Evolutionary conservation across 768 basidiomycete genomes (phyloP), one percentile per base, ranked within the genome.

Genomic region (Auriculariales sp.): DNA sequence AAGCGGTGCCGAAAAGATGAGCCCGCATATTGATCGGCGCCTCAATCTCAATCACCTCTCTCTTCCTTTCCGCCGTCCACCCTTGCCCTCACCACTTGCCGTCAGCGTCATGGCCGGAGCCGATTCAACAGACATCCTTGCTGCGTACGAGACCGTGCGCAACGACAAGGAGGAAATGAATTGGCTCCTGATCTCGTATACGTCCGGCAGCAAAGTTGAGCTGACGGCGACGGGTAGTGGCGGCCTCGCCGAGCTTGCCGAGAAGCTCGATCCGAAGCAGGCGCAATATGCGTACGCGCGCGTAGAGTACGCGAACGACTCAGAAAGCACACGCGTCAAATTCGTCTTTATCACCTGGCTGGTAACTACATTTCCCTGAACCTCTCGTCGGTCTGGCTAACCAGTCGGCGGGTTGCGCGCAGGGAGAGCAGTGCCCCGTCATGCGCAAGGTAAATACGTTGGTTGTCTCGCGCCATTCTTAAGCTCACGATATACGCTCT

Each of bases 151-250:
- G 63, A 85, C 91, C 56, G 83, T 95, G 49, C 81, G 92, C 56
- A 73, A 71, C 54, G 81, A 88, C 72, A 91, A 91, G 61, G 72
- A 80, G 32, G 84, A 87, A 28, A 85, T 79, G 28, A 95, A 86
- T 63, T 97, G 91, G 91, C 61, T 93, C 39, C 70, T 97, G 50
- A 67, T 95, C 51, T 87, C 94, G 62, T 98, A 97, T 64, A 84
- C 70, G 81, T 79, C 56, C 60, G 71, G 50, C 33, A 30, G 28
- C 36, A 2, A 44, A 4, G 34, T 51, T 49, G 63, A 68, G 55
- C 68, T 97, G 59, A 82, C 88, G 10, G 62, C 73, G 59, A 90
- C 85, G 19, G 92, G 92, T 47, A 73, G 76, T 24, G 87, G 83
- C 30, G 87, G 87, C 51, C 73, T 95, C 30, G 59, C 68, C 25